These are phyloP conservation scores for Ustilago xerochloae DNA, from an alignment of 1,284 basidiomycete species.

Conservation along the genomic window DNA sequence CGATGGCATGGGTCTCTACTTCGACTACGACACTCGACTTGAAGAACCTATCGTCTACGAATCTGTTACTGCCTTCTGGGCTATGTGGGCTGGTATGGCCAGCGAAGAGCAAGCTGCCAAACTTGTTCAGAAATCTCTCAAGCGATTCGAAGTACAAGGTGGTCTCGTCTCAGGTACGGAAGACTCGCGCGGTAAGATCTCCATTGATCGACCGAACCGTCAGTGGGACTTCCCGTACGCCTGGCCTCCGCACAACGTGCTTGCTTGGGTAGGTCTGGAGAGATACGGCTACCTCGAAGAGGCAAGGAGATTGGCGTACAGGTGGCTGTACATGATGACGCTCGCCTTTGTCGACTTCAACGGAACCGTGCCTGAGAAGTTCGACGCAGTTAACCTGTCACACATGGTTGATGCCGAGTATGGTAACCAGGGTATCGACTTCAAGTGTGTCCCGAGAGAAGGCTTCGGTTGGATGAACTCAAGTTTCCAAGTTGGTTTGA, in stretches of 20 bases:
- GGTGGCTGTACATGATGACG: conserved; percentile 89
- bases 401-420: conserved; percentile 98
- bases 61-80: conserved; percentile 93
- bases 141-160: conserved; percentile 94
- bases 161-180: conserved; percentile 97
- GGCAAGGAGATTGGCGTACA: conserved; percentile 89
- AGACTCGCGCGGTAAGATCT: conserved; percentile 93
- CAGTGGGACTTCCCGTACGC: conserved; percentile 81
- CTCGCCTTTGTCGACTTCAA: conserved; percentile 79
- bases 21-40: conserved; percentile 92
- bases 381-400: conserved; percentile 92
- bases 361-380: conserved; percentile 97
- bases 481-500: conserved; percentile 81
- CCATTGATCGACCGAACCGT: conserved; percentile 94
- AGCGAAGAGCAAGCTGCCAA: conserved; percentile 92
- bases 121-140: conserved; percentile 86
- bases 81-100: conserved; percentile 95
- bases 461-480: conserved; percentile 89
- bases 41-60: conserved; percentile 93
- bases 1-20: conserved; percentile 91
- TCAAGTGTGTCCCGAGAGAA: conserved; percentile 86
- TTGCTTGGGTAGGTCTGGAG: conserved; percentile 96
- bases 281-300: conserved; percentile 95
- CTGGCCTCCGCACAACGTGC: conserved; percentile 80
- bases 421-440: conserved; percentile 97